These are phyloP conservation scores for Triticum monococcum DNA, from an alignment of 176 grass and related monocot genomes.

Conservation along the genomic window DNA sequence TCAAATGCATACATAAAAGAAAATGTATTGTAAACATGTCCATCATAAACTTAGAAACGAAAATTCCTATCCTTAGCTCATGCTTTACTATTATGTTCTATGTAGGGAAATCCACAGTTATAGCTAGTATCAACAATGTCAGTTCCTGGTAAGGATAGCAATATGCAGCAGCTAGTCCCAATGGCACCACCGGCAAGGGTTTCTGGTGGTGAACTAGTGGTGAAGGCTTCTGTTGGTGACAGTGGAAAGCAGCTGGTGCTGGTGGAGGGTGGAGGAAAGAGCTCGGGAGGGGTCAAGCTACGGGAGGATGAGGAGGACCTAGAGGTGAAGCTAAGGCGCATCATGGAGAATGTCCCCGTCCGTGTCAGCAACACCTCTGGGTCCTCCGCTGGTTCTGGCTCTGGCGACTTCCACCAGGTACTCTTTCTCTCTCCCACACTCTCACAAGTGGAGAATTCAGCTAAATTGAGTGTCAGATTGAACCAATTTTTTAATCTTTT, in stretches of 20 bases:
- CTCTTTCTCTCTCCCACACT: neutral
- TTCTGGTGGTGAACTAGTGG: slow-evolving; percentile 32
- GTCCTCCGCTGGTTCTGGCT: slow-evolving; percentile 85
- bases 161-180: slow-evolving; percentile 55
- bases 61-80: neutral
- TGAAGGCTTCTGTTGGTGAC: slow-evolving; percentile 19
- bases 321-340: slow-evolving; percentile 88
- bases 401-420: slow-evolving; percentile 98
- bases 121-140: slow-evolving; percentile 37
- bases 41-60: neutral
- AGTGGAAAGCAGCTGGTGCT: slow-evolving; percentile 50
- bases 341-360: slow-evolving; percentile 90
- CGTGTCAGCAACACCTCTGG: slow-evolving; percentile 91
- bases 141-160: slow-evolving; percentile 44
- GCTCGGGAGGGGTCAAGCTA: slow-evolving; percentile 61
- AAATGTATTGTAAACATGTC: neutral
- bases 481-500: neutral
- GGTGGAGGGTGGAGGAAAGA: slow-evolving; percentile 34
- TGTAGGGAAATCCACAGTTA: neutral
- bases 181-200: slow-evolving; percentile 32
- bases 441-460: neutral
- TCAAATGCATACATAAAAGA: neutral
- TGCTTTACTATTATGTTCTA: neutral
- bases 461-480: neutral
- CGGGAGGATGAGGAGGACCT: slow-evolving; percentile 89